A percentile compares a stretch with the other conserved stretches of the same genome.
Conservation (phyloP, 768 basidiomycete species). For the Asterophora parasitica region DNA sequence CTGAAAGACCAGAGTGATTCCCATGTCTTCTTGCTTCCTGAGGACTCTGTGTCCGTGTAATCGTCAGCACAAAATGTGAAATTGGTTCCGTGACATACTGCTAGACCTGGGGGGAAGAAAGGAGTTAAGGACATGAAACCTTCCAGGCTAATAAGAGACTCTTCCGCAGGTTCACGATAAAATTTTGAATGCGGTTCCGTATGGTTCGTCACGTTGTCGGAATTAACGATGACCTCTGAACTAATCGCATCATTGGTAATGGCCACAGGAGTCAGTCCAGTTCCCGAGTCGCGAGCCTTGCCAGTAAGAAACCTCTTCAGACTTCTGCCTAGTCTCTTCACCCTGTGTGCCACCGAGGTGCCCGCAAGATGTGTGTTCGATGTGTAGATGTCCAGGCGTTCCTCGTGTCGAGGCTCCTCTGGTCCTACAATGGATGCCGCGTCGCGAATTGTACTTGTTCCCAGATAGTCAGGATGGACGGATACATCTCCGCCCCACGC, state of each 20-base stretch:
- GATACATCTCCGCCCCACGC: conserved; percentile 22
- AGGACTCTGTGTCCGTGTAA: neutral
- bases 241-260: neutral
- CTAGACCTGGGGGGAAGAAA: conserved; percentile 24
- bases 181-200: neutral
- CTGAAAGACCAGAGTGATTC: conserved; percentile 15
- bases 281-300: conserved; percentile 6
- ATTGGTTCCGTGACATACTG: conserved; percentile 12
- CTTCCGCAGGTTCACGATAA: neutral
- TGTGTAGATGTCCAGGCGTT: neutral
- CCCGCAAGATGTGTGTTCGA: neutral
- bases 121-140: neutral
- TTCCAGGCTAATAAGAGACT: neutral
- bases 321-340: conserved; percentile 25
- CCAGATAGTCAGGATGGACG: conserved; percentile 9
- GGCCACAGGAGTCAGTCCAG: neutral
- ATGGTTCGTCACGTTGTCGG: neutral
- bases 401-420: neutral
- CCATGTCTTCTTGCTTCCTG: conserved; percentile 7
- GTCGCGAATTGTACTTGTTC: neutral
- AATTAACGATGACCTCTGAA: neutral
- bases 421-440: neutral
- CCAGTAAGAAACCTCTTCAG: conserved; percentile 22
- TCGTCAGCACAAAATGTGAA: neutral
- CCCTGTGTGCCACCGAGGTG: conserved; percentile 15